A percentile compares a stretch with the other conserved stretches of the same genome.
Conservation (phyloP, 768 basidiomycete species). For the Kondoa malvinella region DNA sequence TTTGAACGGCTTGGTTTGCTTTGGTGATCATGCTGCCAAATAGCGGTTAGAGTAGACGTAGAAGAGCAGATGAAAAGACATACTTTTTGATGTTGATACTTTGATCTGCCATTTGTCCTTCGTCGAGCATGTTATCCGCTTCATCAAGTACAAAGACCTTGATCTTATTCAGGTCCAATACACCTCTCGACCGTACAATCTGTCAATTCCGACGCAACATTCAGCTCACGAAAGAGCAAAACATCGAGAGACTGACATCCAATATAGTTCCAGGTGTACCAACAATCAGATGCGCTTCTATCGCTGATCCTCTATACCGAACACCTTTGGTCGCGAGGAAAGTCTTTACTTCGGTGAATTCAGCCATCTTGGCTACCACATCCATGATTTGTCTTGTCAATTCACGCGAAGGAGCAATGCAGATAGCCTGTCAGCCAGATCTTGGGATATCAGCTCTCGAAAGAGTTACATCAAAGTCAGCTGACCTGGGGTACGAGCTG, state of each 20-base stretch:
- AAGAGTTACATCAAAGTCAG: not conserved
- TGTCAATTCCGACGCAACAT: not conserved
- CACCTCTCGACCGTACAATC: conserved; percentile 23
- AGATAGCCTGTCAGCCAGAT: conserved; percentile 51
- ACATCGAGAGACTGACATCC: conserved; percentile 48
- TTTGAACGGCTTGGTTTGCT: conserved; percentile 40
- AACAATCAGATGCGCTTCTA: conserved; percentile 80
- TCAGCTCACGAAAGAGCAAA: conserved; percentile 1
- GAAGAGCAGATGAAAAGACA: conserved; percentile 22
- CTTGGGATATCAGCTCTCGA: not conserved
- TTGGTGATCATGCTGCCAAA: conserved; percentile 23
- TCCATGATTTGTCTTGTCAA: conserved; percentile 94
- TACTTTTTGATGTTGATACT: conserved; percentile 86
- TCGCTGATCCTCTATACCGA: conserved; percentile 25
- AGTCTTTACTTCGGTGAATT: conserved; percentile 80
- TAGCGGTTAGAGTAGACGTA: not conserved
- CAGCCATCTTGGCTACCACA: conserved; percentile 82
- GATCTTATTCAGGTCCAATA: conserved; percentile 55
- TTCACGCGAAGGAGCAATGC: conserved; percentile 94
- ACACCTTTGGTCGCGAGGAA: conserved; percentile 71
- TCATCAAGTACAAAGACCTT: conserved; percentile 93
- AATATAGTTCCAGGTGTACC: conserved; percentile 92
- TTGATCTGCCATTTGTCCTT: conserved; percentile 74
- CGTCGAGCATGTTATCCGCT: conserved; percentile 97
- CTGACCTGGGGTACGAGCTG: conserved; percentile 65